A percentile compares a stretch with the other conserved stretches of the same genome.
phyloP scores from a whole-genome alignment of 768 basidiomycete species.

The Russula sp. region DNA sequence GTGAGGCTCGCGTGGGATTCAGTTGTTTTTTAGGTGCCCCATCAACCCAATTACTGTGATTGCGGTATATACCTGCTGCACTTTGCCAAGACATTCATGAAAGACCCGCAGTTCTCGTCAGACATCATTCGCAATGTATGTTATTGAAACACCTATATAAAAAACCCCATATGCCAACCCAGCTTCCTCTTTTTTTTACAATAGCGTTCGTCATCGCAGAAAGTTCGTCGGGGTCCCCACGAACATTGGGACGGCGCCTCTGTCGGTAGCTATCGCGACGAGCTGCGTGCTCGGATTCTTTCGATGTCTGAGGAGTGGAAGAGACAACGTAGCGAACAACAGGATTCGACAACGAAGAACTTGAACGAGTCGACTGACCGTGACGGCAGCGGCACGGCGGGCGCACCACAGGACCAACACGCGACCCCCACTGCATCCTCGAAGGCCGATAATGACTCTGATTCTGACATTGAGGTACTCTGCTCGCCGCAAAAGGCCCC shows the following conservation, averaged over 20 bases:
- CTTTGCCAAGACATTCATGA: conserved; percentile 75
- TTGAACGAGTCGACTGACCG: conserved; percentile 2
- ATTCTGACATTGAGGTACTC: conserved; percentile 29
- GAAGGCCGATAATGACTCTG: conserved; percentile 21
- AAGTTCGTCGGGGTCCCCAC: conserved; percentile 15
- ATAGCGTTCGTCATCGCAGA: conserved; percentile 16
- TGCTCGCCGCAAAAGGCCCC: conserved; percentile 13
- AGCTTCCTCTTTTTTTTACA: not conserved
- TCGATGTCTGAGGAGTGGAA: conserved; percentile 29
- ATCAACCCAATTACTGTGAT: conserved; percentile 86
- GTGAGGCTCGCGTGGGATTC: not conserved
- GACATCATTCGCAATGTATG: conserved; percentile 46
- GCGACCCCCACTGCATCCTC: conserved; percentile 21
- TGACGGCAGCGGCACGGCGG: not conserved
- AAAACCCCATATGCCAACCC: not conserved
- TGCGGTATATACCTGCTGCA: conserved; percentile 93
- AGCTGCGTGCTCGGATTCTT: conserved; percentile 19
- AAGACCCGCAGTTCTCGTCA: conserved; percentile 52
- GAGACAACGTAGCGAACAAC: conserved; percentile 18
- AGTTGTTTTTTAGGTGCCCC: conserved; percentile 60
- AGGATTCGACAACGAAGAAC: conserved; percentile 18
- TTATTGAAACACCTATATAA: not conserved
- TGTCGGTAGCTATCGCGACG: conserved; percentile 19
- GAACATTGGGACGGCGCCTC: conserved; percentile 28
- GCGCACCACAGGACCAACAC: conserved; percentile 1